These are phyloP conservation scores for Hirsutella rhossiliensis DNA, from an alignment of 2,329 filamentous ascomycete genomes.

Conservation along the genomic window DNA sequence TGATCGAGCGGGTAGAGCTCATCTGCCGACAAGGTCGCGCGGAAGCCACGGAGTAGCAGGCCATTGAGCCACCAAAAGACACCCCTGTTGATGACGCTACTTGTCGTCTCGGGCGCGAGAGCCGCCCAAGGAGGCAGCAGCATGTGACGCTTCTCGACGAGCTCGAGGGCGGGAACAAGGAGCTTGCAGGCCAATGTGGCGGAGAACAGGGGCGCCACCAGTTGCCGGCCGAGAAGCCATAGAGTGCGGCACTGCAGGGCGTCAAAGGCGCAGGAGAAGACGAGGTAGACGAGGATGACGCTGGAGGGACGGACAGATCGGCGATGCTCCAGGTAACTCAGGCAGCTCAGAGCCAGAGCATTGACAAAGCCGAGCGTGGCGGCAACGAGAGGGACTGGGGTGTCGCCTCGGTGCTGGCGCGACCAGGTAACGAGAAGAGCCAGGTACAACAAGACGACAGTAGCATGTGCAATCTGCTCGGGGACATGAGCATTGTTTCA, in stretches of 20 bases:
- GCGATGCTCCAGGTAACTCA: slow-evolving; percentile 19
- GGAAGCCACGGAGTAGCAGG: slow-evolving; percentile 1
- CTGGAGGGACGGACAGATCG: slow-evolving; percentile 24
- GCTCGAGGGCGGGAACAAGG: neutral
- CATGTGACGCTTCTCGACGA: neutral
- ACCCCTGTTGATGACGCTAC: slow-evolving; percentile 7
- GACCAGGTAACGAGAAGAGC: neutral
- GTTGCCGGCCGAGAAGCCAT: slow-evolving; percentile 7
- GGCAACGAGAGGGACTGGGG: slow-evolving; percentile 2
- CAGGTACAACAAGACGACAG: neutral
- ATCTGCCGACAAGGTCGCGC: neutral
- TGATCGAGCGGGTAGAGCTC: neutral
- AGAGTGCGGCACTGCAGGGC: slow-evolving; percentile 18
- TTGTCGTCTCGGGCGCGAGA: slow-evolving; percentile 16
- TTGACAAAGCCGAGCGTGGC: slow-evolving; percentile 15
- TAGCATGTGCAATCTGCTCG: neutral
- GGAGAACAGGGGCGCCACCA: slow-evolving; percentile 13
- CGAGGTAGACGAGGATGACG: slow-evolving; percentile 23
- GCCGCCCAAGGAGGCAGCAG: slow-evolving; percentile 12
- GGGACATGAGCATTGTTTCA: neutral
- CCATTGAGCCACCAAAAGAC: slow-evolving; percentile 13
- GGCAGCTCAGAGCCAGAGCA: slow-evolving; percentile 9
- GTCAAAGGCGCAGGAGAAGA: slow-evolving; percentile 21
- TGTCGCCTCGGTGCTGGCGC: neutral
- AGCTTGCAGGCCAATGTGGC: slow-evolving; percentile 17